Evolutionary conservation across 768 basidiomycete genomes (phyloP).

Genomic region (Hemileccinum impolitum): DNA sequence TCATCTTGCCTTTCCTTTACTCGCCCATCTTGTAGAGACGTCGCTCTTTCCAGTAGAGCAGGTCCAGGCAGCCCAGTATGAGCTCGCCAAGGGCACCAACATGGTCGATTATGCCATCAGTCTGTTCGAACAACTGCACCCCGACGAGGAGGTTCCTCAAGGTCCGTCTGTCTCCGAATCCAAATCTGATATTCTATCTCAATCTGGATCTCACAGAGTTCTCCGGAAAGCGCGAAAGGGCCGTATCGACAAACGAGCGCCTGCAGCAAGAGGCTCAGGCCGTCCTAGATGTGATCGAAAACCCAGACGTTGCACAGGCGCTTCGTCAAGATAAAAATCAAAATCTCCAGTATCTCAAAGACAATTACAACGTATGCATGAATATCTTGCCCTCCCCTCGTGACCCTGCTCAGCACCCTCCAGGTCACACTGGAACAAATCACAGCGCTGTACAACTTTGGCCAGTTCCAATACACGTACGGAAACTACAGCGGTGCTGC

Average conservation of each 20-base stretch:
- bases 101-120: constrained; percentile 93
- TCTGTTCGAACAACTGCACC: constrained; percentile 76
- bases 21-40: constrained; percentile 79
- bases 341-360: constrained; percentile 91
- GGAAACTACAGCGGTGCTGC: constrained; percentile 96
- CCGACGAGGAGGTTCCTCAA: constrained; percentile 63
- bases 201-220: constrained; percentile 56
- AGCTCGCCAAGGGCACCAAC: constrained; percentile 94
- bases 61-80: constrained; percentile 90
- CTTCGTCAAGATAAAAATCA: constrained; percentile 96
- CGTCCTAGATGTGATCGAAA: constrained; percentile 94
- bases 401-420: constrained; percentile 2
- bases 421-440: constrained; percentile 96
- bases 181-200: background rate
- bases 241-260: constrained; percentile 78
- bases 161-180: constrained; percentile 42
- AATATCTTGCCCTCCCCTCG: background rate
- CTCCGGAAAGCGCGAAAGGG: constrained; percentile 73
- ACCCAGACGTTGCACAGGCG: constrained; percentile 92
- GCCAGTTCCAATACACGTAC: constrained; percentile 98
- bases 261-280: constrained; percentile 89
- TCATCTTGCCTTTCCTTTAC: constrained; percentile 90
- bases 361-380: constrained; percentile 76
- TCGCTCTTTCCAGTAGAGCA: constrained; percentile 76
- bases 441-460: constrained; percentile 94